Percentiles rank a stretch among this genome's conserved stretches.
phyloP scores from a whole-genome alignment of 1,284 basidiomycete genomes.

The Limonomyces culmigenus region DNA sequence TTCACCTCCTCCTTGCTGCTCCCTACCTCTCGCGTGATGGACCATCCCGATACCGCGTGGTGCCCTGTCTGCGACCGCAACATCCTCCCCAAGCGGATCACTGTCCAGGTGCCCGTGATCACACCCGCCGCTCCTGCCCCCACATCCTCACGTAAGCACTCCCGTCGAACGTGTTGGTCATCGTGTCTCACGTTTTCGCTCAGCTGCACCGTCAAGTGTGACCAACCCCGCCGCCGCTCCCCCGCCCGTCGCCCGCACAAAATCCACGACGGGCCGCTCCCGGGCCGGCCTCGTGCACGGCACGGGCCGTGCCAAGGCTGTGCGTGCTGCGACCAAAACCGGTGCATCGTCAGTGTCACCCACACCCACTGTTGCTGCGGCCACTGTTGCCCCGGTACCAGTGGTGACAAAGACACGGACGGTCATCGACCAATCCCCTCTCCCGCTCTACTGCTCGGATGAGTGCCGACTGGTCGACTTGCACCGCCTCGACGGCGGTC shows the following conservation, averaged over 20 bases:
- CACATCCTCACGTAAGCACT: constrained; percentile 15
- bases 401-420: constrained; percentile 35
- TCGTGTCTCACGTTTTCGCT: not conserved
- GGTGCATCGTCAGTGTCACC: too few relatives aligned
- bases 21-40: too few relatives aligned
- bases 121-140: constrained; percentile 11
- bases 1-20: too few relatives aligned
- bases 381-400: too few relatives aligned
- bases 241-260: constrained; percentile 20
- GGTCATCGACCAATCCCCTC: constrained; percentile 58
- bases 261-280: constrained; percentile 19
- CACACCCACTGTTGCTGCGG: too few relatives aligned
- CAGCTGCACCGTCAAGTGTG: constrained; percentile 4
- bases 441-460: constrained; percentile 66
- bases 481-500: constrained; percentile 20
- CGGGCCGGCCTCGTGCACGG: constrained; percentile 40
- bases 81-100: constrained; percentile 49
- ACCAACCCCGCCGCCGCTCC: constrained; percentile 11
- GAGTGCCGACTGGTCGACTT: constrained; percentile 47
- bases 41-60: constrained; percentile 36
- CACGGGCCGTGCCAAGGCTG: constrained; percentile 38
- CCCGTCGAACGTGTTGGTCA: too few relatives aligned
- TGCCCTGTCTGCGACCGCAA: constrained; percentile 58
- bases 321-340: too few relatives aligned
- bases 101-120: constrained; percentile 27